Conservation (phyloP, 441 rosid genomes). For the Bocquillonia castaneifolia region DNA sequence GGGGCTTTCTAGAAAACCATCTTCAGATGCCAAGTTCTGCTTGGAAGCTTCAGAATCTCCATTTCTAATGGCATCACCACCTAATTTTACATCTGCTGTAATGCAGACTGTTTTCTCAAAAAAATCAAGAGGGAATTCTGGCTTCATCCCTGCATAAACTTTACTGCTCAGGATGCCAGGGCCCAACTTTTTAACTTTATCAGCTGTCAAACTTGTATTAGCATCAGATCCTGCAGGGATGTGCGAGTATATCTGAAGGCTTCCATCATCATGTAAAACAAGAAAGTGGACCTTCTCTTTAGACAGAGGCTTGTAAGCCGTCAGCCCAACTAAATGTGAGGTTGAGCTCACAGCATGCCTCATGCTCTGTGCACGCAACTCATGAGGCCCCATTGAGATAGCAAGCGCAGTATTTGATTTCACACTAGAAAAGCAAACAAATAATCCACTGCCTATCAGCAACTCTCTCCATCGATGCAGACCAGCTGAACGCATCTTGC, state of each 20-base stretch:
- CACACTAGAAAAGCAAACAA: constrained; percentile 75
- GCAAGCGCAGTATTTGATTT: constrained; percentile 81
- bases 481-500: constrained; percentile 66
- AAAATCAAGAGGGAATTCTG: constrained; percentile 97
- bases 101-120: constrained; percentile 96
- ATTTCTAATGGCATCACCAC: constrained; percentile 93
- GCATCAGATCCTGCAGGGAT: constrained; percentile 65
- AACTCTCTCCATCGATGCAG: constrained; percentile 96
- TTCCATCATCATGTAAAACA: constrained; percentile 98
- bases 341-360: constrained; percentile 83
- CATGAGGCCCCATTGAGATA: constrained; percentile 61
- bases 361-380: constrained; percentile 73
- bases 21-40: constrained; percentile 89
- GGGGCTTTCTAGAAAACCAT: constrained; percentile 95
- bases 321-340: constrained; percentile 86
- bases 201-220: constrained; percentile 62
- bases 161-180: constrained; percentile 84
- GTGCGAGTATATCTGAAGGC: constrained; percentile 96
- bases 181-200: constrained; percentile 88
- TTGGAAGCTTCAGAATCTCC: constrained; percentile 96
- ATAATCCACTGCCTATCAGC: constrained; percentile 74
- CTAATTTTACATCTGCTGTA: constrained; percentile 90
- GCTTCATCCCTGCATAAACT: constrained; percentile 78
- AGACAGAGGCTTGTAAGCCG: constrained; percentile 94
- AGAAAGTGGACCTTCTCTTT: constrained; percentile 95